Evolutionary conservation across 2,329 filamentous ascomycete species (phyloP), one percentile per base, ranked within the genome.

Genomic region (Didymella pomorum): DNA sequence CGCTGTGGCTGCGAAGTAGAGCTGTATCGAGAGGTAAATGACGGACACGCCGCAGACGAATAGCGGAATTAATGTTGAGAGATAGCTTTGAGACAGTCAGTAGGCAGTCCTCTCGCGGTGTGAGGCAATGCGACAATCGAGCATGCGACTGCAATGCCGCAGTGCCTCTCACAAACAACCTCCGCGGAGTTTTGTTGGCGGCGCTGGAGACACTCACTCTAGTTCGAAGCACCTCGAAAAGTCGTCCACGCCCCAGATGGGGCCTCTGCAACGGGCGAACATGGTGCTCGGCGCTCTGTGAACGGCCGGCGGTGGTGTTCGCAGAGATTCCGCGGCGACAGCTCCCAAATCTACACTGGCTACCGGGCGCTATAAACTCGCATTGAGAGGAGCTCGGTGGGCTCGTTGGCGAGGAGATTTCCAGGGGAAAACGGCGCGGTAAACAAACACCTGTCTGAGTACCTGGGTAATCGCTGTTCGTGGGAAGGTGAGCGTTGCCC

Each of bases 11-110:
- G 83, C 84, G 59, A 82, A 80, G 63, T 87, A 75, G 67, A 84
- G 80, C 71, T 89, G 86, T 67, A 84, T 73, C 20, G 84, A 67
- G 56, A 97, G 84, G 66, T 87, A 82, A 51, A 90, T 74, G 65
- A 93, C 75, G 7, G 95, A 98, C 25, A 90, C 68, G 62, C 79
- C 84, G 76, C 93, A 86, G 57, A 89, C 82, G 61, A 88, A 79
- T 60, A 95, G 81, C 53, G 95, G 95, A 53, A 98, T 83, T 45
- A 96, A 81, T 60, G 91, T 87, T 77, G 91, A 89, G 52, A 96
- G 85, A 76, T 91, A 93, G 76, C 91, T 94, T 74, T 18, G 47
- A 35, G 41, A 37, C 49, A 25, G 64, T 71, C 57, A 70, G 63
- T 54, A 46, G 23, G 21, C 28, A 14, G 23, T n/a, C 31, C 23